A percentile compares a stretch with the other conserved stretches of the same genome.
Conservation (phyloP, 352 stramenopile genomes). For the Phytopythium ostracodes region DNA sequence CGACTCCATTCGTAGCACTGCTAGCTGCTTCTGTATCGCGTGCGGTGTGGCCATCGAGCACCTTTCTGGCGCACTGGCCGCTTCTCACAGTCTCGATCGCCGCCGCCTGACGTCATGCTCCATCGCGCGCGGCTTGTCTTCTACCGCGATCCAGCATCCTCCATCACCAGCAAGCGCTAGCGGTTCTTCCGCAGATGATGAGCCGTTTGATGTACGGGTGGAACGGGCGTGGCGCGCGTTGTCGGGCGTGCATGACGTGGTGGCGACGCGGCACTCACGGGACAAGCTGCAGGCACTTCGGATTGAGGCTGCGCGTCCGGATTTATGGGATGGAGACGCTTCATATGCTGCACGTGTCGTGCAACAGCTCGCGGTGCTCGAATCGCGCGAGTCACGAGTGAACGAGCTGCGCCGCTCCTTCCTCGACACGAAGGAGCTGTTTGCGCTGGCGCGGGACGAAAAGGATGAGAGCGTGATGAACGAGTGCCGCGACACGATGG, state of each 20-base stretch:
- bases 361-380: conserved; percentile 55
- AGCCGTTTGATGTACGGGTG: conserved; percentile 37
- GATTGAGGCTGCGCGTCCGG: conserved; percentile 26
- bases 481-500: conserved; percentile 48
- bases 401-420: conserved; percentile 38
- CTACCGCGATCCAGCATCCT: not conserved
- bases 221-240: conserved; percentile 38
- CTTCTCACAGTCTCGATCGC: not conserved
- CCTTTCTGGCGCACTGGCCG: too few relatives aligned
- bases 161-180: not conserved
- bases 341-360: conserved; percentile 43
- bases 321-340: conserved; percentile 62
- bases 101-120: not conserved
- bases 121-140: not conserved
- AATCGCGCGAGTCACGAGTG: conserved; percentile 37
- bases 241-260: conserved; percentile 45
- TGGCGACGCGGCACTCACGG: conserved; percentile 26
- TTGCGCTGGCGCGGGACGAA: conserved; percentile 56
- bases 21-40: not conserved
- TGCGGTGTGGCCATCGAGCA: not conserved
- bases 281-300: conserved; percentile 42
- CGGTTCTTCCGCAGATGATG: conserved; percentile 14
- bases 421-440: conserved; percentile 63
- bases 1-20: not conserved
- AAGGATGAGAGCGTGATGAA: conserved; percentile 39